Evolutionary conservation across 2,329 filamentous ascomycete genomes (phyloP).

Genomic region (Calonectria hawksworthii): DNA sequence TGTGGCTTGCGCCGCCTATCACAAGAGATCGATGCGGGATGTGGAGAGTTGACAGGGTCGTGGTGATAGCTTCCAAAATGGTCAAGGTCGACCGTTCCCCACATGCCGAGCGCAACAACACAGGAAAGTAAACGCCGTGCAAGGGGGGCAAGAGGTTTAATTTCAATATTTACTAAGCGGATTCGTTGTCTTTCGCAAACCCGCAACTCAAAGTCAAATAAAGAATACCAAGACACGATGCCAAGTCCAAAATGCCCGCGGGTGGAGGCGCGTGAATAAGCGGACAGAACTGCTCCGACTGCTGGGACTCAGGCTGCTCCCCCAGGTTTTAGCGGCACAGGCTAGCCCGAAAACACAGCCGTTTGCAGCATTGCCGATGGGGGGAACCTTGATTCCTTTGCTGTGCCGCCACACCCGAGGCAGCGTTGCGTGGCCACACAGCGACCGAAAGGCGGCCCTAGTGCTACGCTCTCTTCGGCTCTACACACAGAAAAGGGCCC

Average conservation of each 20-base stretch:
- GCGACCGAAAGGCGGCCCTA: not conserved
- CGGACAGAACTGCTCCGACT: not conserved
- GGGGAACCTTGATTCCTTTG: not conserved
- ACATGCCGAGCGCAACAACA: constrained; percentile 4
- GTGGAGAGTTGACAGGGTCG: constrained; percentile 9
- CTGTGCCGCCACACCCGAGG: constrained; percentile 2
- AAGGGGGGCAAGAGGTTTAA: not conserved
- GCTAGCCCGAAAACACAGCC: not conserved
- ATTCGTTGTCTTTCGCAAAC: not conserved
- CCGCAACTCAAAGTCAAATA: too few species aligned
- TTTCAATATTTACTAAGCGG: not conserved
- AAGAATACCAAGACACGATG: not conserved
- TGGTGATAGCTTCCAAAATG: not conserved
- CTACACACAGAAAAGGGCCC: not conserved
- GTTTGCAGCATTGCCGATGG: not conserved
- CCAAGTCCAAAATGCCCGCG: not conserved
- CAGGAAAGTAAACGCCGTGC: not conserved
- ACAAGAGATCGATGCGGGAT: not conserved
- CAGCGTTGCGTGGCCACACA: constrained; percentile 4
- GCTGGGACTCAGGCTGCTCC: not conserved
- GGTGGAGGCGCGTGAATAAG: not conserved
- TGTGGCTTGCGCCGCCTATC: not conserved
- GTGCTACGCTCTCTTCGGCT: not conserved
- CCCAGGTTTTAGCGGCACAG: not conserved
- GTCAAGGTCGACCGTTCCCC: constrained; percentile 4